phyloP scores from a whole-genome alignment of 1,139 yeast genomes.

The Nadsonia commutata region DNA sequence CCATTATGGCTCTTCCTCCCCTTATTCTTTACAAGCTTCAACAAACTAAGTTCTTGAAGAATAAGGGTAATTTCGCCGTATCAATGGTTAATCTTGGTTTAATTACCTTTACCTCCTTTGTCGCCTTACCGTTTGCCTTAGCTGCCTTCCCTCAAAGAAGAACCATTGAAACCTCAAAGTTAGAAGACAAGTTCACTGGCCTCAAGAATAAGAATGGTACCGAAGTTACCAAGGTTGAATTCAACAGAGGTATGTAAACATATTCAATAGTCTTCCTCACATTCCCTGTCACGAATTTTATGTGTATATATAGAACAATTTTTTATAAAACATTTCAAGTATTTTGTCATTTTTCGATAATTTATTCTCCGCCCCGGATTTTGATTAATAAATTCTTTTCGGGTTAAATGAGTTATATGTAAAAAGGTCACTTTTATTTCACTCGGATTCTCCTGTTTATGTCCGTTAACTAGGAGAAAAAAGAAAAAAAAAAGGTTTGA shows the following conservation, averaged over 20 bases:
- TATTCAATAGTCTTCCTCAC: too few relatives aligned
- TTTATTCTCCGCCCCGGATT: too few relatives aligned
- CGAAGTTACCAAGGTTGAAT: slow-evolving; percentile 48
- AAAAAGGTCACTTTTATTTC: too few relatives aligned
- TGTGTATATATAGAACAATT: too few relatives aligned
- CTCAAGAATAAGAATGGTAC: slow-evolving; percentile 51
- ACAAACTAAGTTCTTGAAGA: slow-evolving; percentile 24
- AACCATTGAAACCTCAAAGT: slow-evolving; percentile 36
- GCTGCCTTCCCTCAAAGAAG: slow-evolving; percentile 91
- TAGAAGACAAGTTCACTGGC: slow-evolving; percentile 51
- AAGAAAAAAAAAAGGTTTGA: too few relatives aligned
- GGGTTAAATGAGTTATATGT: too few relatives aligned
- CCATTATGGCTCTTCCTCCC: slow-evolving; percentile 94
- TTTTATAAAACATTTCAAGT: too few relatives aligned
- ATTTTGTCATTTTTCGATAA: too few relatives aligned
- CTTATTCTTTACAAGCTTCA: slow-evolving; percentile 66
- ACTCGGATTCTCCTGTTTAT: too few relatives aligned
- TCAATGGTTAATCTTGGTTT: slow-evolving; percentile 66
- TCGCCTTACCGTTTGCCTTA: slow-evolving; percentile 83
- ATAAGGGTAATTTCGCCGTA: slow-evolving; percentile 40
- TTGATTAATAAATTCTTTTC: too few relatives aligned
- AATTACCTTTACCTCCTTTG: slow-evolving; percentile 71
- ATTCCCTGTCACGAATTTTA: too few relatives aligned
- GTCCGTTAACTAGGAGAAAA: too few relatives aligned
- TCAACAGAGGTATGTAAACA: slow-evolving; percentile 79